Conservation (phyloP, 768 basidiomycete species). For the Macrolepiota fuliginosa region DNA sequence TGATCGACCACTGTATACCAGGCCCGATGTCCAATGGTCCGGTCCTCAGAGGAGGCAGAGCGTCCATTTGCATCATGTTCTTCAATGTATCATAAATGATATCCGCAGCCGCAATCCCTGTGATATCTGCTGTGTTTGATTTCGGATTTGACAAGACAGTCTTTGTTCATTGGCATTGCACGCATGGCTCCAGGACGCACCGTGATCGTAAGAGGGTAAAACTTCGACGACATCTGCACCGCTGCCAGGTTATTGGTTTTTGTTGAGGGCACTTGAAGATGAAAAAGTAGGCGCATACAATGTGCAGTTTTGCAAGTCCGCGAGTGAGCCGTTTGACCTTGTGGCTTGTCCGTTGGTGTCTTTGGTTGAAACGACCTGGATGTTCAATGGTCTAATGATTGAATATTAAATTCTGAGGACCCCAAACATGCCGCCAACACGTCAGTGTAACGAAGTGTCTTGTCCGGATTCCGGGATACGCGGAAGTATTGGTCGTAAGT, state of each 20-base stretch:
- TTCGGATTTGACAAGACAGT: no score
- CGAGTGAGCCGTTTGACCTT: slow-evolving; percentile 76
- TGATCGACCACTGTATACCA: no score
- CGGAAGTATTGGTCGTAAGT: slow-evolving; percentile 48
- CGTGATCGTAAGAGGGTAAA: slow-evolving; percentile 69
- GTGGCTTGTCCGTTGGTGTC: slow-evolving; percentile 87
- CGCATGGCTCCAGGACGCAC: neutral
- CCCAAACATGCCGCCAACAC: neutral
- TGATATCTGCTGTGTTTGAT: no score
- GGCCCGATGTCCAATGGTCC: no score
- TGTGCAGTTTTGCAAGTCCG: slow-evolving; percentile 70
- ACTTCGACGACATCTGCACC: slow-evolving; percentile 74
- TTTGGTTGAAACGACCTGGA: slow-evolving; percentile 78
- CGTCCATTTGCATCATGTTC: no score
- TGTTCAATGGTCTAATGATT: slow-evolving; percentile 79
- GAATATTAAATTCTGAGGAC: slow-evolving; percentile 18
- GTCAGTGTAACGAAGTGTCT: slow-evolving; percentile 43
- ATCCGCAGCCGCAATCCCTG: no score
- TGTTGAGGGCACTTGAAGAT: neutral
- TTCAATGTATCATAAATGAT: slow-evolving; percentile 32
- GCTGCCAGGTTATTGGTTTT: neutral
- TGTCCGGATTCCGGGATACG: slow-evolving; percentile 81
- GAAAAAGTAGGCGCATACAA: slow-evolving; percentile 56
- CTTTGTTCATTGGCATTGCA: neutral
- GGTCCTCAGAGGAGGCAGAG: no score